Conservation (phyloP, 1,284 basidiomycete species). For the Coniferiporia sulphurascens region DNA sequence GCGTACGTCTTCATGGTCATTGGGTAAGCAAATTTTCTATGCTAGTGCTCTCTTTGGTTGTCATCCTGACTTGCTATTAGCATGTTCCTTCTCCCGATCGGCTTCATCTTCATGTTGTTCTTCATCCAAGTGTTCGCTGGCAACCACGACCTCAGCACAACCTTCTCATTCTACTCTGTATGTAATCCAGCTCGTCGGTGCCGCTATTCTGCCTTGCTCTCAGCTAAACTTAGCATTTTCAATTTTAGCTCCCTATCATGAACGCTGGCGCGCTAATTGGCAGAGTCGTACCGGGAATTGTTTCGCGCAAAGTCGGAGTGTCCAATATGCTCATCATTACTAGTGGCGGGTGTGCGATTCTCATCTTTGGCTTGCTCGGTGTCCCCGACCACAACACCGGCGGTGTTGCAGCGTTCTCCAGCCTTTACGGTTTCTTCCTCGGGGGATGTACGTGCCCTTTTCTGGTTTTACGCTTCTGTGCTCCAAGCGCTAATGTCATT, state of each 20-base stretch:
- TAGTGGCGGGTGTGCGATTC: conserved; percentile 29
- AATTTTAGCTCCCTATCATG: conserved; percentile 33
- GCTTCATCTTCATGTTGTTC: conserved; percentile 40
- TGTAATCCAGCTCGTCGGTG: background rate
- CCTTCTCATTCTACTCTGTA: conserved; percentile 19
- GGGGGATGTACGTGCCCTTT: conserved; percentile 35
- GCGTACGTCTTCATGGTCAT: background rate
- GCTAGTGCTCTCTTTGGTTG: background rate
- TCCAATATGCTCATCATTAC: conserved; percentile 36
- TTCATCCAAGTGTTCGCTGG: conserved; percentile 40
- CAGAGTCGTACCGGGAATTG: conserved; percentile 34
- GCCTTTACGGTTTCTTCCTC: conserved; percentile 47
- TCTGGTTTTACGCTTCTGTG: conserved; percentile 4
- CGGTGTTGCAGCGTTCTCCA: conserved; percentile 40
- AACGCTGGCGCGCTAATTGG: conserved; percentile 37
- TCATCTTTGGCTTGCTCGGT: conserved; percentile 40
- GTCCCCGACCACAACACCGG: conserved; percentile 32
- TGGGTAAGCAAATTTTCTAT: background rate
- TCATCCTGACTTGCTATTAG: conserved; percentile 21
- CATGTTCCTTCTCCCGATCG: conserved; percentile 30
- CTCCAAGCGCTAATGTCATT: background rate
- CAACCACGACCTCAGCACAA: conserved; percentile 6
- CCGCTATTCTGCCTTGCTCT: too few species aligned
- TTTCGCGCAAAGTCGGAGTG: conserved; percentile 34
- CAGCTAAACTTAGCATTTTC: conserved; percentile 20